Evolutionary conservation across 2,329 filamentous ascomycete species (phyloP).

Genomic region (Xylaria sp.): DNA sequence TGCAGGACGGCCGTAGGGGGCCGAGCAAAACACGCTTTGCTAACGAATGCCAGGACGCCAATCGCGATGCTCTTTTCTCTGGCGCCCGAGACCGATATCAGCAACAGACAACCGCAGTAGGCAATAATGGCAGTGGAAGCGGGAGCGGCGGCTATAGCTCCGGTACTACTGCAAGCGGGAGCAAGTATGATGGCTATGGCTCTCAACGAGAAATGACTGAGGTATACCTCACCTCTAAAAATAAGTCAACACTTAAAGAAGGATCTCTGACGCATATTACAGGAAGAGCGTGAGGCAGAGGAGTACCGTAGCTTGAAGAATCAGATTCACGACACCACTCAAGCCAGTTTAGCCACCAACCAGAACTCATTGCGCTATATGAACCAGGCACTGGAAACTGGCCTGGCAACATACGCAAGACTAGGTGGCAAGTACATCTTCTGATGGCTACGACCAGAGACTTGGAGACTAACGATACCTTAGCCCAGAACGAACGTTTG

Average conservation of each 20-base stretch:
- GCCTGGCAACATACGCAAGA: constrained; percentile 75
- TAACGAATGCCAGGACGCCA: constrained; percentile 54
- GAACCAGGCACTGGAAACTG: constrained; percentile 75
- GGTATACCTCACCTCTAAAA: constrained; percentile 14
- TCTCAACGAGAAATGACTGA: constrained; percentile 82
- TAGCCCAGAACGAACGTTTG: constrained; percentile 79
- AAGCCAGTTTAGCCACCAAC: constrained; percentile 74
- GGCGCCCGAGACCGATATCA: constrained; percentile 48
- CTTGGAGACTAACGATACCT: constrained; percentile 17
- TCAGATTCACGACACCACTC: constrained; percentile 79
- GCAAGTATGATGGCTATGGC: constrained; percentile 65
- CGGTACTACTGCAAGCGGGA: constrained; percentile 37
- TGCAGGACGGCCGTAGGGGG: not conserved
- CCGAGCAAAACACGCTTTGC: not conserved
- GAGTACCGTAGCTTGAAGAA: constrained; percentile 56
- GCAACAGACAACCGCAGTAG: constrained; percentile 32
- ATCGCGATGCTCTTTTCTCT: constrained; percentile 72
- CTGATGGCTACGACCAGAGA: not conserved
- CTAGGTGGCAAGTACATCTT: constrained; percentile 61
- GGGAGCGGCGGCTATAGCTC: constrained; percentile 36
- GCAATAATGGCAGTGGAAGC: constrained; percentile 9
- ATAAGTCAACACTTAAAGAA: not conserved
- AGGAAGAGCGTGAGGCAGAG: constrained; percentile 77
- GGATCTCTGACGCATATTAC: constrained; percentile 16
- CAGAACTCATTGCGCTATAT: constrained; percentile 76